Percentiles rank a stretch among this genome's conserved stretches.
phyloP scores from a whole-genome alignment of 371 early-diverging fungal genomes.

The Ordospora colligata region DNA sequence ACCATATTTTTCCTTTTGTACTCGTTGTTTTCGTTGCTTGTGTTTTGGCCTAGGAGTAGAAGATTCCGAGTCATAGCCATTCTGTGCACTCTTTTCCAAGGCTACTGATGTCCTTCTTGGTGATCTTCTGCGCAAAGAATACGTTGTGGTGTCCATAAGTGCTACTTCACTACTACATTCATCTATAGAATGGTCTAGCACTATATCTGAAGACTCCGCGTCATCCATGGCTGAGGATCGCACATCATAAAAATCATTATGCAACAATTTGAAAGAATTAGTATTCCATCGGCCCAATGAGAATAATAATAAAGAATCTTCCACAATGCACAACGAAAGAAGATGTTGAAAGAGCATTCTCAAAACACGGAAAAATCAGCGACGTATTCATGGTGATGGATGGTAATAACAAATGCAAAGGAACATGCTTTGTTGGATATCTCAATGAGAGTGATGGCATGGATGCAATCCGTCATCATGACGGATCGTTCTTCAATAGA shows the following conservation, averaged over 20 bases:
- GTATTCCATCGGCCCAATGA: slow-evolving; percentile 29
- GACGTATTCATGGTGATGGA: slow-evolving; percentile 53
- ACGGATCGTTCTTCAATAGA: slow-evolving; percentile 26
- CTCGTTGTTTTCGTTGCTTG: no score
- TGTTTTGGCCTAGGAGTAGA: no score
- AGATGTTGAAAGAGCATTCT: slow-evolving; percentile 45
- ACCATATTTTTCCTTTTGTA: no score
- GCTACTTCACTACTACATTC: background rate
- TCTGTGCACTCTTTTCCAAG: no score
- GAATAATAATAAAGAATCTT: slow-evolving; percentile 59
- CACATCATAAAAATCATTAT: background rate
- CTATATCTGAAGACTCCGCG: background rate
- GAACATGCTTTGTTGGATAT: slow-evolving; percentile 60
- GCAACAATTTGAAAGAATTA: background rate
- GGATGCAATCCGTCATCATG: slow-evolving; percentile 40
- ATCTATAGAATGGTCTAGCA: background rate
- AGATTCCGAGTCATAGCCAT: no score
- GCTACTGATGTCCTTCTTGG: no score
- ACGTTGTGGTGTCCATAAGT: background rate
- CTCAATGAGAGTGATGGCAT: slow-evolving; percentile 26
- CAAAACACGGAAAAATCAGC: slow-evolving; percentile 39
- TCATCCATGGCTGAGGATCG: slow-evolving; percentile 5
- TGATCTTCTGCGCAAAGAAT: no score
- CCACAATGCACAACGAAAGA: slow-evolving; percentile 46
- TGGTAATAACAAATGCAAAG: slow-evolving; percentile 22